Evolutionary conservation across 2,329 filamentous ascomycete species (phyloP), one percentile per base, ranked within the genome.

Genomic region (Curvularia eragrostidis): DNA sequence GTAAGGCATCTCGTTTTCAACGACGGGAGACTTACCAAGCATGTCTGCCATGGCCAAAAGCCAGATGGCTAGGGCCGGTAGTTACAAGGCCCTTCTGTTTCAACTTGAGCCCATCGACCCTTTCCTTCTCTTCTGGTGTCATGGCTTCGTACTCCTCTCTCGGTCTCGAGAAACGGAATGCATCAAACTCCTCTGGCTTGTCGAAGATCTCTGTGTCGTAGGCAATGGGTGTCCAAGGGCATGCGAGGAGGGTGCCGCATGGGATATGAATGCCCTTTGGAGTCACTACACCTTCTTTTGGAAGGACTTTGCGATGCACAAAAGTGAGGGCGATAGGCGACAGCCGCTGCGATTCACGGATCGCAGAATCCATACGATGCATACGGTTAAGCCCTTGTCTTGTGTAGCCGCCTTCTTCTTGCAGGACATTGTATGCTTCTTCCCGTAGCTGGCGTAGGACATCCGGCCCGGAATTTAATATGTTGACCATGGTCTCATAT

Each of bases 271-370:
- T 19, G 26, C 65, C 66, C 80, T 98, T 94, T 6, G 94, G 95
- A 32, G 93, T 87, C 15, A 91, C 88, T 73, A 98, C 96, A 32
- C 89, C 88, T 44, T 98, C 84, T 61, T 85, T 87, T 48, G 84
- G 82, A n/a, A 73, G 64, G 0, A 85, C 82, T 59, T 81, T 80
- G 10, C 82, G 78, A 58, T 80, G 77, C 13, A 81, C 70, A 6
- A 84, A 74, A 0, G 78, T 80, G n/a, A 78, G 72, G 12, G 78
- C 75, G 41, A 85, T 82, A 52, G 80, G 78, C 65, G 79, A 81
- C 13, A 81, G 44, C 4, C 83, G 80, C 71, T 83, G 81, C 32
- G 81, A 83, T 67, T 85, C 83, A 28, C 83, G 81, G 42, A 85
- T 81, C 15, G 81, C 81, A 4, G 81, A 84, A 70, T 85, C 83